These are phyloP conservation scores for Trichoderma breve DNA, from an alignment of 2,329 filamentous ascomycete species.

Conservation along the genomic window DNA sequence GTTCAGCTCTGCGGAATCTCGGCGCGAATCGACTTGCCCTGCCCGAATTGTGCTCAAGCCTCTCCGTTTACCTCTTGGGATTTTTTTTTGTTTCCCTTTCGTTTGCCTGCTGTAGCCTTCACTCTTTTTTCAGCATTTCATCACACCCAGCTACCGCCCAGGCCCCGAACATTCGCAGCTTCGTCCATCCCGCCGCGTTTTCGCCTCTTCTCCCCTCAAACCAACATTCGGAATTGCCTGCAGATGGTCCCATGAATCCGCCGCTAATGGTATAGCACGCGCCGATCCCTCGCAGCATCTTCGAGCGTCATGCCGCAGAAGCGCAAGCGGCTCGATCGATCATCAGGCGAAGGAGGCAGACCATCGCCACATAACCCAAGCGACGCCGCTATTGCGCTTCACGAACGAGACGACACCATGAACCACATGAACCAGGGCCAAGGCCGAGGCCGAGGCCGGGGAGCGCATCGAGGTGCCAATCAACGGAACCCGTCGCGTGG, in stretches of 20 bases:
- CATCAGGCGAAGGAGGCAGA: constrained; percentile 48
- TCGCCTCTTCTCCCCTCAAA: neutral
- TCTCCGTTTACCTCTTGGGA: neutral
- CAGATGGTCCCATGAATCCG: constrained; percentile 2
- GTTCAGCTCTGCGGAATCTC: neutral
- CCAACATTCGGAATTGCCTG: neutral
- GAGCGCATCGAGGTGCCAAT: constrained; percentile 48
- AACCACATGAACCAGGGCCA: constrained; percentile 40
- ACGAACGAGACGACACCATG: constrained; percentile 54
- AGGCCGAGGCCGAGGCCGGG: constrained; percentile 47
- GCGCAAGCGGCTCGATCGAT: constrained; percentile 57
- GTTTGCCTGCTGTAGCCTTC: constrained; percentile 5
- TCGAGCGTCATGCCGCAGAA: constrained; percentile 53
- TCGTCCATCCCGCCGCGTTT: neutral
- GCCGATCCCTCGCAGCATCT: constrained; percentile 15
- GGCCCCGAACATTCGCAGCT: neutral
- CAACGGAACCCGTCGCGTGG: constrained; percentile 53
- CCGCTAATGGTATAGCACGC: constrained; percentile 37
- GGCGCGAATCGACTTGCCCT: neutral
- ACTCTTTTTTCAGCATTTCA: constrained; percentile 14
- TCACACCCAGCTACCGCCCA: neutral
- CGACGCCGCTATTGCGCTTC: constrained; percentile 54
- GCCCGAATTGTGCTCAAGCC: neutral
- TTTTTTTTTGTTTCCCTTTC: constrained; percentile 9
- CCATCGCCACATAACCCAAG: constrained; percentile 63